Percentiles rank a stretch among this genome's conserved stretches.
These are phyloP conservation scores for Globisporangium iwayamae DNA, from an alignment of 352 stramenopile species.

Conservation along the genomic window DNA sequence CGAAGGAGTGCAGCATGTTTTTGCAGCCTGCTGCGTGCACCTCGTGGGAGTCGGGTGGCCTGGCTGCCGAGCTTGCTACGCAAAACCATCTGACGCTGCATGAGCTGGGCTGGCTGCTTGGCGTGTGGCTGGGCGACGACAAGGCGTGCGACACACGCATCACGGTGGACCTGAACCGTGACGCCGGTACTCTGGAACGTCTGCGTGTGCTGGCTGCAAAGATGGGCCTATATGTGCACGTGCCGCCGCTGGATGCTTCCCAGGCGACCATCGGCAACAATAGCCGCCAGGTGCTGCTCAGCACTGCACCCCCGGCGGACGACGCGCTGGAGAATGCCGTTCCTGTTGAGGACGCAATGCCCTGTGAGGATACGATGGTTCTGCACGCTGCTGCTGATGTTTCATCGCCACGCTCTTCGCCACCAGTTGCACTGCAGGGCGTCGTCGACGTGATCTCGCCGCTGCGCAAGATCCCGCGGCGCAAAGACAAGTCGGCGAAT, in stretches of 20 bases:
- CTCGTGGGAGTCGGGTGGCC: conserved; percentile 4
- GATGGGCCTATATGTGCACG: conserved; percentile 7
- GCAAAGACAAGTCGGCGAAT: conserved; percentile 10
- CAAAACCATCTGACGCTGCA: conserved; percentile 9
- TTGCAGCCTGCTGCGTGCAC: conserved; percentile 5
- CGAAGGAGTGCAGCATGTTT: conserved; percentile 10
- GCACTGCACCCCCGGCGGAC: background rate
- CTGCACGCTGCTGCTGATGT: conserved; percentile 1
- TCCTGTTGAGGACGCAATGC: conserved; percentile 5
- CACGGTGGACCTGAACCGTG: conserved; percentile 9
- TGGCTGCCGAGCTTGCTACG: conserved; percentile 8
- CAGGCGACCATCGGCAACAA: conserved; percentile 4
- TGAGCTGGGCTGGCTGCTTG: conserved; percentile 9
- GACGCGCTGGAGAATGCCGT: conserved; percentile 3
- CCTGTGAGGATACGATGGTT: conserved; percentile 1
- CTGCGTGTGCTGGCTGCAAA: conserved; percentile 9
- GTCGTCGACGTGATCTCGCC: background rate
- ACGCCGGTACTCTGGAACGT: conserved; percentile 9
- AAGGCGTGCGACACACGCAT: conserved; percentile 9
- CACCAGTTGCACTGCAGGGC: conserved; percentile 5
- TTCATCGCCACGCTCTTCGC: conserved; percentile 4
- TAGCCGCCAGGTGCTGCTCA: conserved; percentile 8
- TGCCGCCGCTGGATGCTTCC: conserved; percentile 4
- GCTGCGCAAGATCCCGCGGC: background rate
- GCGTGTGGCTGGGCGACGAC: conserved; percentile 6